Conservation (phyloP, 1,139 yeast species). For the Candida sojae region DNA sequence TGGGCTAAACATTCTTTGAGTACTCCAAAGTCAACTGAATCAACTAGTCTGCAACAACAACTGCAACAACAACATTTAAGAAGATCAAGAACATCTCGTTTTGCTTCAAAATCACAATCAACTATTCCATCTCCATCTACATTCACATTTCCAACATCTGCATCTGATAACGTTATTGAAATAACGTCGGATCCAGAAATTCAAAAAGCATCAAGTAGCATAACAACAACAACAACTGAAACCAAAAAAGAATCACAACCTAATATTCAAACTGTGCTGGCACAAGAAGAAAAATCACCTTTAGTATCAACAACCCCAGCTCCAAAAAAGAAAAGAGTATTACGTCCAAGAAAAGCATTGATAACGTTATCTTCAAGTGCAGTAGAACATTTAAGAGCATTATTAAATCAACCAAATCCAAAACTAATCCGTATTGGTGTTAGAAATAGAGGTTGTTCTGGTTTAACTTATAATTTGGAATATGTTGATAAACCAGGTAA, state of each 20-base stretch:
- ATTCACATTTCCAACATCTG: slow-evolving; percentile 11
- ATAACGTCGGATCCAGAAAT: slow-evolving; percentile 14
- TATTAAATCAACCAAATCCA: slow-evolving; percentile 81
- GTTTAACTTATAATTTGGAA: slow-evolving; percentile 86
- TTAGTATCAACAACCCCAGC: slow-evolving; percentile 10
- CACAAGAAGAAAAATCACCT: slow-evolving; percentile 10
- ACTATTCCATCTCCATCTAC: slow-evolving; percentile 8
- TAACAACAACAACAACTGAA: not conserved
- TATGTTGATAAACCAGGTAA: slow-evolving; percentile 88
- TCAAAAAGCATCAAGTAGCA: slow-evolving; percentile 12
- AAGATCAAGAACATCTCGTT: slow-evolving; percentile 41
- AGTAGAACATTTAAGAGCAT: slow-evolving; percentile 61
- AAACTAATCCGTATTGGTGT: slow-evolving; percentile 90
- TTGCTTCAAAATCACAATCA: slow-evolving; percentile 20
- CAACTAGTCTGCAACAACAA: slow-evolving; percentile 1
- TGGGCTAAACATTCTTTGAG: slow-evolving; percentile 25
- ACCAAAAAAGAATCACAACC: not conserved
- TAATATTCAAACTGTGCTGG: slow-evolving; percentile 4
- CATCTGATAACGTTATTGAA: slow-evolving; percentile 11
- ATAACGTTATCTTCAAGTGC: slow-evolving; percentile 79
- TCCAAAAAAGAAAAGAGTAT: slow-evolving; percentile 53
- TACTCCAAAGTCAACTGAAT: slow-evolving; percentile 13
- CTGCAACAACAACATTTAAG: slow-evolving; percentile 23
- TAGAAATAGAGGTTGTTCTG: slow-evolving; percentile 95
- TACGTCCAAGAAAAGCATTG: slow-evolving; percentile 84